Percentiles rank a stretch among this genome's conserved stretches.
phyloP scores from a whole-genome alignment of 129 eudicot genomes.

The Helianthus tuberosus region DNA sequence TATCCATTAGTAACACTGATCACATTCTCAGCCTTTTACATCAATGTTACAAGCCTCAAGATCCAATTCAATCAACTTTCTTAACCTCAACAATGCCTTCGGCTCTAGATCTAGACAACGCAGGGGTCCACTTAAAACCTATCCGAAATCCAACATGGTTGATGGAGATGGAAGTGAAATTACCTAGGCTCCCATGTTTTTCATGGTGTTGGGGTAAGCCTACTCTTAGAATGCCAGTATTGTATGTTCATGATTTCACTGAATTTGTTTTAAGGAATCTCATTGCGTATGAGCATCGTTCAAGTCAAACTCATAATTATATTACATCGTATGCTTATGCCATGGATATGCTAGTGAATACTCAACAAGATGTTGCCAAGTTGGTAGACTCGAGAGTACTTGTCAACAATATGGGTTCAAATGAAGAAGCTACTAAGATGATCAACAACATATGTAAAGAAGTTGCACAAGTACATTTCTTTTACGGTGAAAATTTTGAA shows the following conservation, averaged over 20 bases:
- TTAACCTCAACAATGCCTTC: not conserved
- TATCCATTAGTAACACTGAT: not conserved
- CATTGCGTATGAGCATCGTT: constrained; percentile 19
- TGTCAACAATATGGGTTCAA: not conserved
- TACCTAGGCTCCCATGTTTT: not conserved
- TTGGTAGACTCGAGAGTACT: not conserved
- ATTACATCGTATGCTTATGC: not conserved
- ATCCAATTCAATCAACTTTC: no score
- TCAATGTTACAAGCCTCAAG: not conserved
- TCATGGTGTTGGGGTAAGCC: not conserved
- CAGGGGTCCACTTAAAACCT: constrained; percentile 16
- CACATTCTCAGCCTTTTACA: constrained; percentile 17
- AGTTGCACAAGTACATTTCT: no score
- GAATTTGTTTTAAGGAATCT: constrained; percentile 2
- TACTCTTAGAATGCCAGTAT: not conserved
- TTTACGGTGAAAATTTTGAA: no score
- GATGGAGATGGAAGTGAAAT: not conserved
- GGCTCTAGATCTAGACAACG: not conserved
- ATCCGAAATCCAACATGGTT: not conserved
- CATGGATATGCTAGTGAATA: not conserved
- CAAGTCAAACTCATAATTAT: not conserved
- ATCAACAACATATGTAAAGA: not conserved
- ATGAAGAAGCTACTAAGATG: not conserved
- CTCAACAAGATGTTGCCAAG: not conserved
- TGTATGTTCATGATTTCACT: not conserved